Evolutionary conservation across 768 basidiomycete species (phyloP), one percentile per base, ranked within the genome.

Genomic region (Boletus sensibilis): DNA sequence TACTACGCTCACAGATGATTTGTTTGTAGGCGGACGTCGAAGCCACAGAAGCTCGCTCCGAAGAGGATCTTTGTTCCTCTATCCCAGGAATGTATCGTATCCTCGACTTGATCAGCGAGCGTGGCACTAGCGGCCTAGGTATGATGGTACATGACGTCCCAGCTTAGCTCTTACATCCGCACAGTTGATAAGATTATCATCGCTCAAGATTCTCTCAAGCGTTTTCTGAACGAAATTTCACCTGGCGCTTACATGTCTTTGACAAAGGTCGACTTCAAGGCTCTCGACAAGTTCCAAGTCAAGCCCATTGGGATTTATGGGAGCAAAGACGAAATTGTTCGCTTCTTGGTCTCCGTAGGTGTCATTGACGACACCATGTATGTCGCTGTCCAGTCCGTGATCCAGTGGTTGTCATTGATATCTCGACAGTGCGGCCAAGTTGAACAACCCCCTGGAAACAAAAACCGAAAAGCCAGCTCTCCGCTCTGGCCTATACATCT

Each of bases 181-280:
- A 18, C 57, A 84, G 84, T 85, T 20, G 84, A 84, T 62, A 87
- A 87, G 65, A 77, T 86, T 45, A 80, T 86, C 63, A 86, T 86
- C 34, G 72, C 74, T 5, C 82, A 84, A 62, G 75, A 78, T 11
- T 79, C 80, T 4, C 71, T 86, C 42, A 74, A 71, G 53, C 55
- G 65, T 1, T 76, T 85, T 48, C 74, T 82, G 58, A 81, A 85
- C 53, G 64, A 67, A 23, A 52, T 84, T 4, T 74, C 65, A 25
- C 82, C 85, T 0, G 77, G 80, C 0, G 76, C 83, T 2, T 86
- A 84, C 62, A 59, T 64, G 10, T 82, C 83, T 3, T 67, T 83
- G 39, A 83, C 82, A 5, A 80, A 79, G 56, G 81, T 86, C 53
- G 76, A 85, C 61, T 86, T 86, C 65, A 75, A 76, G 43, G 69